Evolutionary conservation across 1,284 basidiomycete species (phyloP), one percentile per base, ranked within the genome.

Genomic region (Termitomyces sp.): DNA sequence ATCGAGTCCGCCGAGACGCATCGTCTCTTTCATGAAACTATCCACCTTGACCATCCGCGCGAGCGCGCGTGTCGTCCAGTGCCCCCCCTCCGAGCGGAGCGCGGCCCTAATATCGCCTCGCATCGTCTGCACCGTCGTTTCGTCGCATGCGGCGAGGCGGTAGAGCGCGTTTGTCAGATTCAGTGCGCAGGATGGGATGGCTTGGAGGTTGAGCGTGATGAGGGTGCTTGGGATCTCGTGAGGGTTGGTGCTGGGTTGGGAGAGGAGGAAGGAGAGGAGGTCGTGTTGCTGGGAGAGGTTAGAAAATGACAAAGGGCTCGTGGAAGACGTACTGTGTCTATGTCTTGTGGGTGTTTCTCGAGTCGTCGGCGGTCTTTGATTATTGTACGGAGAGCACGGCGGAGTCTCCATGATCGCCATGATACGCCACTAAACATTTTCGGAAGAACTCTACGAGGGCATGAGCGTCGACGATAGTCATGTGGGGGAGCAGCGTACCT

Each of bases 41-140:
- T 69, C 67, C 2, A 68, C 21, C 33, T 56, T 63, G 34, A 52
- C 53, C 65, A 69, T 65, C 33, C 57, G 60, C 8, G 66, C 66
- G 14, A 69, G 43, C 21, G 61, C 57, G 16, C 46, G n/a, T 53
- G 71, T 74, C 9, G 69, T 71, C 76, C 76, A 78, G n/a, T n/a
- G n/a, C n/a, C n/a, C n/a, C 1, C 75, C 75, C 14, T 72, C 67
- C 19, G 62, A 55, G 14, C 57, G 52, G 11, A 73, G 51, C 30
- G 66, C 52, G 1, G 55, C 35, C 21, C 72, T 66, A 4, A 76
- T 64, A 52, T 80, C 78, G 41, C 72, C 66, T 3, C 75, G 68
- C 46, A 80, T 63, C 9, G 68, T 65, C 11, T 61, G 56, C 5
- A 66, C 56, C 5, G 51, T 49, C 1, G 28, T 9, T 14, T n/a